Evolutionary conservation across 2,329 filamentous ascomycete genomes (phyloP).

Genomic region (Cordyceps militaris): DNA sequence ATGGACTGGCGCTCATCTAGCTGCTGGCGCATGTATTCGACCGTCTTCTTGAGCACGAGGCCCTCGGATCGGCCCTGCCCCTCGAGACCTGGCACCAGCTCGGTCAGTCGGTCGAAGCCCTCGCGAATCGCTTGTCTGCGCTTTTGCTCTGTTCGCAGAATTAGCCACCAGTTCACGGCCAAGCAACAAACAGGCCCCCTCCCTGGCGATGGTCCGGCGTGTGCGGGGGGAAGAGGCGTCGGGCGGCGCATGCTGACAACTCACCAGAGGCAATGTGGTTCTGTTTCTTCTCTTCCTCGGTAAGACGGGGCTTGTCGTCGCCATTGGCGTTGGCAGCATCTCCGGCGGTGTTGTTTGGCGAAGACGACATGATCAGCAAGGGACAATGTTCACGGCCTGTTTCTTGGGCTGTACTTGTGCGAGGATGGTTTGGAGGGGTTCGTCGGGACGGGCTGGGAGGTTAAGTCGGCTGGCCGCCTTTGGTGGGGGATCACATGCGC

Average conservation of each 20-base stretch:
- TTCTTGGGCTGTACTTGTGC: not conserved
- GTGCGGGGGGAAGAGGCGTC: not conserved
- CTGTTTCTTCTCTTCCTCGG: slow-evolving; percentile 48
- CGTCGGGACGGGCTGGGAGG: not conserved
- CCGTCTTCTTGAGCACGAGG: slow-evolving; percentile 66
- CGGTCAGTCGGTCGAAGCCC: slow-evolving; percentile 74
- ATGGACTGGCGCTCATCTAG: slow-evolving; percentile 52
- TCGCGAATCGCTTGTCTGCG: slow-evolving; percentile 62
- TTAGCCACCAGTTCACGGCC: not conserved
- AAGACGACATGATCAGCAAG: slow-evolving; percentile 19
- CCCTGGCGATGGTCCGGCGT: not conserved
- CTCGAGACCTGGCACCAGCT: slow-evolving; percentile 72
- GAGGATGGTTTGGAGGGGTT: not conserved
- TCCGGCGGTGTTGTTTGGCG: slow-evolving; percentile 23
- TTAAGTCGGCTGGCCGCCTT: not conserved
- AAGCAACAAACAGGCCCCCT: not conserved
- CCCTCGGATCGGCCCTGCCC: slow-evolving; percentile 82
- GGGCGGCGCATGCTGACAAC: slow-evolving; percentile 16
- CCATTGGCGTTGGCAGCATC: slow-evolving; percentile 19
- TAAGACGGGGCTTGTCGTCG: slow-evolving; percentile 45
- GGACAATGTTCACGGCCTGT: not conserved
- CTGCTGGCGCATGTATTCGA: slow-evolving; percentile 57
- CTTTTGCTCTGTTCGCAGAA: slow-evolving; percentile 32
- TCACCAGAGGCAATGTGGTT: slow-evolving; percentile 48
- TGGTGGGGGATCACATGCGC: slow-evolving; percentile 13